Evolutionary conservation across 202 grass and related monocot species (phyloP).

Genomic region (Elaeis oleifera): DNA sequence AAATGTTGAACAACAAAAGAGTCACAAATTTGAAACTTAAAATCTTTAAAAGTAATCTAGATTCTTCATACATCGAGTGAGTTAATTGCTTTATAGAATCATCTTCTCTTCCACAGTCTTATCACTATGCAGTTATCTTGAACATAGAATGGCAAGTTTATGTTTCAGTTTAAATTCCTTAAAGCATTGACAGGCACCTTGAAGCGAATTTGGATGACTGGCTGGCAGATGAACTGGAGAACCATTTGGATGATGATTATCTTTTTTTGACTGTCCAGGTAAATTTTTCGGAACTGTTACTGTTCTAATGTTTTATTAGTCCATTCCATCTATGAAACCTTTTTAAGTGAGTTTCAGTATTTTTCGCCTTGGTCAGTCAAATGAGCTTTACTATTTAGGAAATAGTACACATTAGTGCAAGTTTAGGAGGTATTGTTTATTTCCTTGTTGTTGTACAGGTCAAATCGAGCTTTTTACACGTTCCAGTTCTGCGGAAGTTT

Average conservation of each 20-base stretch:
- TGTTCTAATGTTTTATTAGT: too few relatives aligned
- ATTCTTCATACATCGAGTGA: too few relatives aligned
- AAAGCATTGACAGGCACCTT: conserved; percentile 51
- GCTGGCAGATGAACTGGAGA: conserved; percentile 75
- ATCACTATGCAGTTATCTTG: neutral
- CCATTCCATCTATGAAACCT: too few relatives aligned
- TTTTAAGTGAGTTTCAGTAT: too few relatives aligned
- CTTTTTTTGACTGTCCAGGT: conserved; percentile 98
- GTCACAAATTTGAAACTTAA: too few relatives aligned
- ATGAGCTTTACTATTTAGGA: neutral
- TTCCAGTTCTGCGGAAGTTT: conserved; percentile 85
- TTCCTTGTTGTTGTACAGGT: conserved; percentile 50
- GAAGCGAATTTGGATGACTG: conserved; percentile 95
- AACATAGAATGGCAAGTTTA: neutral
- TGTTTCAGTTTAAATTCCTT: conserved; percentile 33
- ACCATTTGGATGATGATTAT: conserved; percentile 93
- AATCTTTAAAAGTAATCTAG: too few relatives aligned
- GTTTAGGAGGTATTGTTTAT: too few relatives aligned
- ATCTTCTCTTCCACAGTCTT: conserved; percentile 11
- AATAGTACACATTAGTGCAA: too few relatives aligned
- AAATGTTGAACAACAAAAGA: too few relatives aligned
- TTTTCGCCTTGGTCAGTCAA: too few relatives aligned
- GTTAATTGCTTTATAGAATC: too few relatives aligned
- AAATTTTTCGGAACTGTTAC: conserved; percentile 2
- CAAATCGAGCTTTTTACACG: conserved; percentile 98